phyloP scores from a whole-genome alignment of 257 asterid genomes.

The Solanum lycopersicoides region DNA sequence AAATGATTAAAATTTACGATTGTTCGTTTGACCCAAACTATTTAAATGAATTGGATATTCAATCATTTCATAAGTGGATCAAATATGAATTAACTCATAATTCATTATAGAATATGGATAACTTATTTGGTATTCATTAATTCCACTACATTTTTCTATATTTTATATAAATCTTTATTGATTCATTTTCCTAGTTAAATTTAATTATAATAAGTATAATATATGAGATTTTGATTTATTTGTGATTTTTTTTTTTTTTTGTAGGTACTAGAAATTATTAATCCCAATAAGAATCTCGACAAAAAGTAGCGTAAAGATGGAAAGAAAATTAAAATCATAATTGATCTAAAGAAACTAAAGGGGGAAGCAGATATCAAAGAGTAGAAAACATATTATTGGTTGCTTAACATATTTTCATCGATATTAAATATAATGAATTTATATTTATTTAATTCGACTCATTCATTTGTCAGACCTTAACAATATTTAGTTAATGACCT shows the following conservation, averaged over 20 bases:
- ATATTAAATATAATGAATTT: background rate
- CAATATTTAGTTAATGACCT: too few species aligned
- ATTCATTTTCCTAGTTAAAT: background rate
- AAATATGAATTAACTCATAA: background rate
- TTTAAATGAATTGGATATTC: background rate
- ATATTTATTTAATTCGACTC: background rate
- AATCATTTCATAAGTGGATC: background rate
- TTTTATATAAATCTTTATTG: background rate
- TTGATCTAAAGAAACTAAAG: background rate
- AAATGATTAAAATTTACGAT: background rate
- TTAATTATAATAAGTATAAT: background rate
- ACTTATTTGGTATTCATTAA: background rate
- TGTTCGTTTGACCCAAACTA: background rate
- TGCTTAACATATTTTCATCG: background rate
- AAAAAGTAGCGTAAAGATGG: background rate
- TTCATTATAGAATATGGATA: background rate
- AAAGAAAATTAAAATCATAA: background rate
- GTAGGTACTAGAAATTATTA: background rate
- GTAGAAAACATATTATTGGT: background rate
- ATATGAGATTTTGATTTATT: background rate
- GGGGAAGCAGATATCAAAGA: background rate
- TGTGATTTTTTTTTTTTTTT: background rate
- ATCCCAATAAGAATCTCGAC: background rate
- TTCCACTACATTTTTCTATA: background rate
- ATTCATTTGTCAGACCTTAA: background rate